Evolutionary conservation across 495 filamentous ascomycete species (phyloP).

Genomic region (Aspergillus hancockii): DNA sequence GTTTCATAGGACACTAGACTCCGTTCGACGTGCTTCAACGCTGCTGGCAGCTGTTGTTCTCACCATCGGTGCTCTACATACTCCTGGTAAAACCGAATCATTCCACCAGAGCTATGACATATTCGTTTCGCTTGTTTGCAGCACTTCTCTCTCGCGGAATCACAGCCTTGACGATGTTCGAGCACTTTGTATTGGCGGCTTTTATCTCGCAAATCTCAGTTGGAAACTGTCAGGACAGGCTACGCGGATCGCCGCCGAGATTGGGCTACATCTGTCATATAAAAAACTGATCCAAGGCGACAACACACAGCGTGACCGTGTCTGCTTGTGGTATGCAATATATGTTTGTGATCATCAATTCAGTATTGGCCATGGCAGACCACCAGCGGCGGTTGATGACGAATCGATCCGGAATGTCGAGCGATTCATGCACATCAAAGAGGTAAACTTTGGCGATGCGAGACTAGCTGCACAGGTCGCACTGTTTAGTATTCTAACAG

Average conservation of each 20-base stretch:
- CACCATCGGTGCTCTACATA: constrained; percentile 39
- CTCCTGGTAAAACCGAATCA: constrained; percentile 23
- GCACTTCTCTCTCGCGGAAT: constrained; percentile 32
- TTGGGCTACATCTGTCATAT: constrained; percentile 35
- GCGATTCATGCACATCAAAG: constrained; percentile 27
- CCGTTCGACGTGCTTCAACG: constrained; percentile 32
- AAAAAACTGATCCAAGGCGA: constrained; percentile 28
- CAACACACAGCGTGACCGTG: constrained; percentile 15
- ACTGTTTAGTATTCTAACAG: constrained; percentile 41
- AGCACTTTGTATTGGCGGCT: constrained; percentile 36
- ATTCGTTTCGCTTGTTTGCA: constrained; percentile 32
- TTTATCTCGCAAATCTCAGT: constrained; percentile 39
- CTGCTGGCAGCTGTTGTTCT: constrained; percentile 35
- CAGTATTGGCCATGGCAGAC: constrained; percentile 13
- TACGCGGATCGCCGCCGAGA: constrained; percentile 38
- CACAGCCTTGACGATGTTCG: constrained; percentile 37
- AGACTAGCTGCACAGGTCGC: constrained; percentile 43
- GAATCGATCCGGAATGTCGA: constrained; percentile 36
- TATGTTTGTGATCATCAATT: constrained; percentile 33
- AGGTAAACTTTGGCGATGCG: constrained; percentile 32
- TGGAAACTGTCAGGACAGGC: constrained; percentile 41
- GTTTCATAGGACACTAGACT: constrained; percentile 23
- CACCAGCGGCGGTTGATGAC: constrained; percentile 28
- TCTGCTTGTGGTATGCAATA: constrained; percentile 30
- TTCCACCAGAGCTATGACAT: constrained; percentile 35